Evolutionary conservation across 805 yeast species (phyloP).

Genomic region (Dipodascus albidus): DNA sequence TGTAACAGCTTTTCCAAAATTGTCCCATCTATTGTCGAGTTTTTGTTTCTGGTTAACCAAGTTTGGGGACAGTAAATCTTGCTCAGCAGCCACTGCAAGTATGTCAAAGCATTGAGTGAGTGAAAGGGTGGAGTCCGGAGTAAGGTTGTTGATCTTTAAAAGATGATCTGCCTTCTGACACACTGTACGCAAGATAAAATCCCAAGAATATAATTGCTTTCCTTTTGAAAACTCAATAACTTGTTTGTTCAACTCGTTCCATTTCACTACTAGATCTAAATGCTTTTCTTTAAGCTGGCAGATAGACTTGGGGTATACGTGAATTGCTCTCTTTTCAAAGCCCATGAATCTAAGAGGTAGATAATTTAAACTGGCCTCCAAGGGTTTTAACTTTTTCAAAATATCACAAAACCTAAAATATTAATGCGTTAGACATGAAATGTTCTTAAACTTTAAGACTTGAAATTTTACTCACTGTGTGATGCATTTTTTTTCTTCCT

Average conservation of each 20-base stretch:
- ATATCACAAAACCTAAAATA: conserved; percentile 10
- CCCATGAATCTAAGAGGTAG: conserved; percentile 16
- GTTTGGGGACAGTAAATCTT: background rate
- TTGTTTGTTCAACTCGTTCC: conserved; percentile 5
- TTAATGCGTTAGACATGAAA: background rate
- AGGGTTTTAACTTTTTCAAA: conserved; percentile 12
- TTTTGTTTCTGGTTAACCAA: background rate
- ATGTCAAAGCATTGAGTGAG: background rate
- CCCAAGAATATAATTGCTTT: background rate
- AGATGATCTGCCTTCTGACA: background rate
- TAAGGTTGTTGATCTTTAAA: background rate
- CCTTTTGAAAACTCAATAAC: background rate
- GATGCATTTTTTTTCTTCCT: background rate
- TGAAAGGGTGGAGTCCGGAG: background rate
- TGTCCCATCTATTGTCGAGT: background rate
- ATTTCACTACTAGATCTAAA: conserved; percentile 11
- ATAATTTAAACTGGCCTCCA: conserved; percentile 15
- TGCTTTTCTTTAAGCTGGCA: conserved; percentile 9
- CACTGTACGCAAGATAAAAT: background rate
- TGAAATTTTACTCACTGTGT: conserved; percentile 7
- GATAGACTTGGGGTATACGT: conserved; percentile 14
- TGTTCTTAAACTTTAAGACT: background rate
- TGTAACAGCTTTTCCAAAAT: background rate
- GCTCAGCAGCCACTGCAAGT: background rate
- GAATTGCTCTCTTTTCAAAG: conserved; percentile 11